Conservation (phyloP, 768 basidiomycete species). For the Suillus placidus region DNA sequence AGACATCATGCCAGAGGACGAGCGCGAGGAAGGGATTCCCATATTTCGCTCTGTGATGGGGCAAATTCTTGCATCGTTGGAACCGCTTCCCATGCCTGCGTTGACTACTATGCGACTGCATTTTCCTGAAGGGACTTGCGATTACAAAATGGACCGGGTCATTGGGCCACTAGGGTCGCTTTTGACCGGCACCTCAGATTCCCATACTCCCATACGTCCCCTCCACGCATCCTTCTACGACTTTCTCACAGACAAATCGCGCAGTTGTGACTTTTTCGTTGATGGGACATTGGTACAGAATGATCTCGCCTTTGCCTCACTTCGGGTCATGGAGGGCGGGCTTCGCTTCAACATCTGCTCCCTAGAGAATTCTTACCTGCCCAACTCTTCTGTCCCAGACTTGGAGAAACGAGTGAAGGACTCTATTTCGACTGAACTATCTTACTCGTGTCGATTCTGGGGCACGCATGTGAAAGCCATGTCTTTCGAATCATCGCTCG, state of each 20-base stretch:
- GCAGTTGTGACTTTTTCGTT: constrained; percentile 19
- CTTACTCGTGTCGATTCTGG: constrained; percentile 38
- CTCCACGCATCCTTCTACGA: constrained; percentile 33
- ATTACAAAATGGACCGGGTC: constrained; percentile 21
- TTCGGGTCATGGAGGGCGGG: constrained; percentile 29
- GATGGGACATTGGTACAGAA: not conserved
- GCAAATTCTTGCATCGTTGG: not conserved
- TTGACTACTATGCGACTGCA: not conserved
- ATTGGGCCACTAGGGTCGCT: constrained; percentile 7
- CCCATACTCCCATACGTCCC: constrained; percentile 11
- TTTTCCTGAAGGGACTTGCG: constrained; percentile 17
- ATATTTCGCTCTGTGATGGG: constrained; percentile 12
- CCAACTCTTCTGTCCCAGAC: constrained; percentile 24
- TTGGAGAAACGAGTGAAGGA: constrained; percentile 15
- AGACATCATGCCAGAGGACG: not conserved
- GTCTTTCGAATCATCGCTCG: constrained; percentile 1
- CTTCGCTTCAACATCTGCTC: constrained; percentile 17
- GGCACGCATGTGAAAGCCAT: constrained; percentile 28
- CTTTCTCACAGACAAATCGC: constrained; percentile 20
- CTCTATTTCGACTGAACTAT: constrained; percentile 26
- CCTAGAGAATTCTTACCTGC: constrained; percentile 29
- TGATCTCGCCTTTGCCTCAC: constrained; percentile 19
- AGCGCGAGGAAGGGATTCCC: not conserved
- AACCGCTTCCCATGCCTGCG: constrained; percentile 7
- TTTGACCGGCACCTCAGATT: not conserved